A percentile compares a stretch with the other conserved stretches of the same genome.
phyloP scores from a whole-genome alignment of 768 basidiomycete genomes.

The Boletus rubescentipes region DNA sequence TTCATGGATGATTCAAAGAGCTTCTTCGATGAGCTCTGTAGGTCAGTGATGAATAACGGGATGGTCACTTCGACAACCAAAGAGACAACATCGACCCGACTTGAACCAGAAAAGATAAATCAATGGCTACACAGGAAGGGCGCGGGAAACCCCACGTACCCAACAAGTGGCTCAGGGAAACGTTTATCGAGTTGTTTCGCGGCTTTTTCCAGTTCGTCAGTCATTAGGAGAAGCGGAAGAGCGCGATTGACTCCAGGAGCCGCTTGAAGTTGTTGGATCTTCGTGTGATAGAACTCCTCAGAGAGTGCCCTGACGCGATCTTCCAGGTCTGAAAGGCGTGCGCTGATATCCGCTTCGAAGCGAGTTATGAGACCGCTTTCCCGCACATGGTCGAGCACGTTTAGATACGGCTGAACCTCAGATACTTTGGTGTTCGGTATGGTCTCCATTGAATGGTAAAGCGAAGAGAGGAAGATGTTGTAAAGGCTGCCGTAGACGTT shows the following conservation, averaged over 20 bases:
- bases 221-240: conserved; percentile 77
- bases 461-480: conserved; percentile 79
- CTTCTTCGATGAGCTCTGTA: conserved; percentile 68
- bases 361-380: conserved; percentile 69
- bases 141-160: conserved; percentile 45
- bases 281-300: conserved; percentile 58
- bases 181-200: conserved; percentile 83
- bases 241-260: conserved; percentile 80
- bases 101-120: conserved; percentile 25
- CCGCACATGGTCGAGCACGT: conserved; percentile 68
- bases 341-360: conserved; percentile 70
- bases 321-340: conserved; percentile 66
- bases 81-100: conserved; percentile 73
- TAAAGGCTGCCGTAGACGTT: conserved; percentile 72
- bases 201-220: conserved; percentile 85
- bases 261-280: conserved; percentile 61
- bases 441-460: conserved; percentile 82
- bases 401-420: conserved; percentile 63
- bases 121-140: neutral
- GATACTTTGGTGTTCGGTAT: conserved; percentile 72
- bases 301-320: conserved; percentile 61
- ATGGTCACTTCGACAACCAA: conserved; percentile 67
- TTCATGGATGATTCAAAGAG: conserved; percentile 83
- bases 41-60: conserved; percentile 63
- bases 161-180: conserved; percentile 80